Evolutionary conservation across 257 asterid genomes (phyloP).

Genomic region (Cruciata laevipes): DNA sequence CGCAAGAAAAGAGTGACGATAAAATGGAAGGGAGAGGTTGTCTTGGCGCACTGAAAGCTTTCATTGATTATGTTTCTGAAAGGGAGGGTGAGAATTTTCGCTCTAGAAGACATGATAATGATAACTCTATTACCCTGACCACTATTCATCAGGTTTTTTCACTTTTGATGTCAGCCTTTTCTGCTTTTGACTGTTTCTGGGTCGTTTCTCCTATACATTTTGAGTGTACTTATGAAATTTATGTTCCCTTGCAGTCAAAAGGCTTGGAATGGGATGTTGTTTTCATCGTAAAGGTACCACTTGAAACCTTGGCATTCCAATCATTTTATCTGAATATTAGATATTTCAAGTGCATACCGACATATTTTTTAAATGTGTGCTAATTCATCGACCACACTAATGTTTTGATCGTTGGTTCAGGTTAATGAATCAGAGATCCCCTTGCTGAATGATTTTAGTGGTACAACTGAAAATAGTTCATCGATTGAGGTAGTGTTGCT

Average conservation of each 20-base stretch:
- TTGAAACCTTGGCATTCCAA: slow-evolving; percentile 13
- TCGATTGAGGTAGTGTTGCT: slow-evolving; percentile 60
- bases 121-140: slow-evolving; percentile 87
- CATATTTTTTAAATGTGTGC: too few relatives aligned
- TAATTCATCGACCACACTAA: slow-evolving; percentile 18
- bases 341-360: background rate
- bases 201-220: background rate
- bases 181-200: slow-evolving; percentile 10
- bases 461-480: slow-evolving; percentile 50
- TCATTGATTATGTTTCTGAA: slow-evolving; percentile 71
- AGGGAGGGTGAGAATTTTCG: slow-evolving; percentile 81
- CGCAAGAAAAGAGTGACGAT: slow-evolving; percentile 28
- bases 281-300: slow-evolving; percentile 86
- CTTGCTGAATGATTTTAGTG: slow-evolving; percentile 75
- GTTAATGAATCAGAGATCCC: slow-evolving; percentile 95
- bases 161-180: slow-evolving; percentile 8
- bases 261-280: slow-evolving; percentile 99
- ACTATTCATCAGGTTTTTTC: slow-evolving; percentile 90
- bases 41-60: slow-evolving; percentile 48
- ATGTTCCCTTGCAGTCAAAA: slow-evolving; percentile 58
- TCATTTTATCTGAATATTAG: background rate
- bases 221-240: background rate
- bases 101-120: slow-evolving; percentile 66
- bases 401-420: slow-evolving; percentile 37
- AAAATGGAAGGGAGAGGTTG: slow-evolving; percentile 54